Base-by-base conservation (phyloP, 2,329 filamentous ascomycete species). In the Pseudocercospora crystallina region DNA sequence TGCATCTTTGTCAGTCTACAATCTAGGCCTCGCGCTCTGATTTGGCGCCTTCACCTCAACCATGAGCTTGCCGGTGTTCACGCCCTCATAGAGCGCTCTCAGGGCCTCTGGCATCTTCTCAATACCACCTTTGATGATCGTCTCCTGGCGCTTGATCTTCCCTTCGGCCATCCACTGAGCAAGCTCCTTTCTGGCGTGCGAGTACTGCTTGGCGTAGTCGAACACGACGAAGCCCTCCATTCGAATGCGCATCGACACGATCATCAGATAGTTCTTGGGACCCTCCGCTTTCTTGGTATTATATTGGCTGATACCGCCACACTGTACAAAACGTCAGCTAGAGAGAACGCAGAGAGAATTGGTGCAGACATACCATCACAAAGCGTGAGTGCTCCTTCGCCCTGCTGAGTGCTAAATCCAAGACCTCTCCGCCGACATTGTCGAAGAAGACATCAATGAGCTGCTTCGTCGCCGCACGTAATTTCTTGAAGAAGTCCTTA, bases 221-320 rank as follows among this genome's bases (percentile, higher is more conserved):
- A 87, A 80, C 42, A 89, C 80, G 55, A 90, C 85, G 70, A 91
- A 90, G 0, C 85, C 85, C 71, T 86, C 77, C 76, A 88, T 82
- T 68, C 70, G 64, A 36, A 83, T 79, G 53, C 81, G 71, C 75
- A 81, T 81, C 5, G 71, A 66, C 37, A 80, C 71, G 46, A 80
- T 72, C 68, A 76, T 77, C 43, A 70, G 67, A 62, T 80, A 77
- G 64, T 81, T 79, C 70, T 74, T 79, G 42, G 80, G 80, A 1
- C 84, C 84, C 69, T 54, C 47, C 8, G 46, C 48, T 38, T 77
- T 76, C 35, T 74, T 74, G 3, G 75, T 66, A 66, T 87, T 87
- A 68, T 88, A 88, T 68, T 85, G 79, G 64, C 79, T 83, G 70
- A 89, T 88, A 9, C 58, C 76, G 35, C 85, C 86, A 71, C 85